Percentiles rank a stretch among this genome's conserved stretches.
Conservation (phyloP, 176 grass and related monocot species). For the Eragrostis nindensis region DNA sequence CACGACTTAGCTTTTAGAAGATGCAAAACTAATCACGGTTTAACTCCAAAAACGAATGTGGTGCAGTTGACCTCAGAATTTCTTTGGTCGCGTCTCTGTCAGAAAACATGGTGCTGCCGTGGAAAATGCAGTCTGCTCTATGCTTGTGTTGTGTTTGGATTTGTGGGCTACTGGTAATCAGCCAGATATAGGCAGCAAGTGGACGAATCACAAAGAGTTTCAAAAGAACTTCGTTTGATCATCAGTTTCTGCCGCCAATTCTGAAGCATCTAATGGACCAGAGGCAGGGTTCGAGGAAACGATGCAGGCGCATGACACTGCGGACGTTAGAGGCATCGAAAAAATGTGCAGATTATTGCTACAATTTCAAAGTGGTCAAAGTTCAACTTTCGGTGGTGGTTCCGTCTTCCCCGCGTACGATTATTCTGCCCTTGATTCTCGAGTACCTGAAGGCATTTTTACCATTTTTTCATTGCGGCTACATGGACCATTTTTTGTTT, state of each 20-base stretch:
- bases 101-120: not conserved
- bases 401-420: slow-evolving; percentile 7
- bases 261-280: slow-evolving; percentile 7
- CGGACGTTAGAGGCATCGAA: not conserved
- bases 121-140: not conserved
- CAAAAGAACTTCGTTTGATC: no score
- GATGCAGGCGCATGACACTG: no score
- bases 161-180: not conserved
- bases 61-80: slow-evolving; percentile 6
- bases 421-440: not conserved
- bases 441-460: not conserved
- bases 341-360: not conserved
- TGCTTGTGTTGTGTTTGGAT: not conserved
- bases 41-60: no score
- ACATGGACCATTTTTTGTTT: not conserved
- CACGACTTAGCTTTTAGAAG: not conserved
- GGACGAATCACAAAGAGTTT: not conserved
- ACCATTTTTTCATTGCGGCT: not conserved
- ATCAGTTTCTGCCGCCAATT: not conserved
- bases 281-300: not conserved
- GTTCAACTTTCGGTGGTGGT: not conserved
- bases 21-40: not conserved
- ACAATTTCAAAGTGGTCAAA: not conserved
- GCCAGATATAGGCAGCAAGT: not conserved
- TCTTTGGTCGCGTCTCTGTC: not conserved